Percentiles rank a stretch among this genome's conserved stretches.
These are phyloP conservation scores for Vachellia pachyceras DNA, from an alignment of 306 rosid genomes.

Conservation along the genomic window DNA sequence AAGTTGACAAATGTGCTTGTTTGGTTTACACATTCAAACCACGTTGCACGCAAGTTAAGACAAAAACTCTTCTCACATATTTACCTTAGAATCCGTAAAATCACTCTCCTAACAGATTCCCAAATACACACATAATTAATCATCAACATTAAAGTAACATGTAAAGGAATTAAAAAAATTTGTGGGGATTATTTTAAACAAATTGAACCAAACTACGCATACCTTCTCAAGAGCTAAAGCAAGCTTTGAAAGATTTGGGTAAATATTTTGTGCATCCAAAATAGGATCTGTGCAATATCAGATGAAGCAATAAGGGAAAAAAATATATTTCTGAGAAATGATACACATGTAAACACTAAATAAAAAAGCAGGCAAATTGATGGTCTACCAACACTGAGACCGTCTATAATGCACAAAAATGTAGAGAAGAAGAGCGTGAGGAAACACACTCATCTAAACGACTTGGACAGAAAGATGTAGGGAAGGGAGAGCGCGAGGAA, in stretches of 20 bases:
- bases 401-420: not conserved
- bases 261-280: conserved; percentile 75
- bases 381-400: not conserved
- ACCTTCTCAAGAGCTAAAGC: conserved; percentile 97
- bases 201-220: conserved; percentile 42
- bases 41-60: no score
- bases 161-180: not conserved
- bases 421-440: no score
- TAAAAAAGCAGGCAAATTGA: not conserved
- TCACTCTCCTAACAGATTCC: no score
- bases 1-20: no score
- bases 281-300: conserved; percentile 64
- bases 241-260: conserved; percentile 91
- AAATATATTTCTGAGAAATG: not conserved
- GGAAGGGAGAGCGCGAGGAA: not conserved
- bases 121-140: no score
- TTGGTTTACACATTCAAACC: no score
- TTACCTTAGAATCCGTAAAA: no score
- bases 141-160: not conserved
- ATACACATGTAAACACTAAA: not conserved
- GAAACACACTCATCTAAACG: no score
- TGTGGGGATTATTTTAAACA: not conserved
- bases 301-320: conserved; percentile 7
- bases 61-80: no score
- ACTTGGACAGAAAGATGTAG: not conserved